phyloP scores from a whole-genome alignment of 1,284 basidiomycete species.

The Puccinia horiana region DNA sequence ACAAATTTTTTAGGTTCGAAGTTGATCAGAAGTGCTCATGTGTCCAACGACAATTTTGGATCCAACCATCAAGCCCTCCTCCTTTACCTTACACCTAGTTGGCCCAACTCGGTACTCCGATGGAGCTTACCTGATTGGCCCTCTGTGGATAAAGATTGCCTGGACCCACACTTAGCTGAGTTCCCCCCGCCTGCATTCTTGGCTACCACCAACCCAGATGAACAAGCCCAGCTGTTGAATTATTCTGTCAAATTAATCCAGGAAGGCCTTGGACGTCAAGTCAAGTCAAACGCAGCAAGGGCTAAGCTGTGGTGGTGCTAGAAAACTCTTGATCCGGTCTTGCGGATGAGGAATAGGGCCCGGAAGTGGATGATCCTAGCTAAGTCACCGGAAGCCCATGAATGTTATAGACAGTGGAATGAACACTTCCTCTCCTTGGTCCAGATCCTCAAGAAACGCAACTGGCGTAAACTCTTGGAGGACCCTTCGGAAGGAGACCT shows the following conservation, averaged over 20 bases:
- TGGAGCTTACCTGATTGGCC: not conserved
- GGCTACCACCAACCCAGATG: not conserved
- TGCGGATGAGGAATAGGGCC: not conserved
- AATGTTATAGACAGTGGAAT: too few relatives aligned
- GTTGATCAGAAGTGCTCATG: not conserved
- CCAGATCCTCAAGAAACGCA: not conserved
- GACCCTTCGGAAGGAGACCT: not conserved
- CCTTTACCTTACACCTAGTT: not conserved
- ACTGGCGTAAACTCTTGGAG: not conserved
- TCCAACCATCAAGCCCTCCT: not conserved
- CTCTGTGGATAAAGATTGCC: not conserved
- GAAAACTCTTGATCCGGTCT: not conserved
- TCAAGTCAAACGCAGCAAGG: not conserved
- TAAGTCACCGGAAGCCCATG: not conserved
- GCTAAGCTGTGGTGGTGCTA: constrained; percentile 15
- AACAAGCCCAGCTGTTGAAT: not conserved
- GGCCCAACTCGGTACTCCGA: too few relatives aligned
- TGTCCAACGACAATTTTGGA: not conserved
- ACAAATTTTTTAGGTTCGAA: not conserved
- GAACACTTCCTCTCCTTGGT: too few relatives aligned
- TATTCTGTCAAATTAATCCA: not conserved
- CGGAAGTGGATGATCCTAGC: constrained; percentile 9
- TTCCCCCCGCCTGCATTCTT: too few relatives aligned
- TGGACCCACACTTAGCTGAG: not conserved
- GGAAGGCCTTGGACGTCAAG: not conserved